Conservation (phyloP, 345 rosid species). For the Pelargonium nanum region DNA sequence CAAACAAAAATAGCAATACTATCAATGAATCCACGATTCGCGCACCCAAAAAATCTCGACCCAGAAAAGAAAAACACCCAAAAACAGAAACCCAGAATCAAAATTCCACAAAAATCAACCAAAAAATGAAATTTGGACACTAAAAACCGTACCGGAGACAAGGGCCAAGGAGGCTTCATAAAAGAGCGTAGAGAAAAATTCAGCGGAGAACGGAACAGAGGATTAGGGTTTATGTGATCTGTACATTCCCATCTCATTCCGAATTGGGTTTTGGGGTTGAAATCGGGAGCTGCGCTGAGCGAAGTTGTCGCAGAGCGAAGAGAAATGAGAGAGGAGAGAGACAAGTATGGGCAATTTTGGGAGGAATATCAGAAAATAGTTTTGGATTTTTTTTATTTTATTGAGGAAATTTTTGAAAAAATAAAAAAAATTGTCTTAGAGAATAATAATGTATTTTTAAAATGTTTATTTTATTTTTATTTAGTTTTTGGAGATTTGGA, state of each 20-base stretch:
- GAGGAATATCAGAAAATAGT: background rate
- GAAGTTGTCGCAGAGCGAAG: too few relatives aligned
- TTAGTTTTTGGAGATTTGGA: constrained; percentile 13
- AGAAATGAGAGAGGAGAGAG: background rate
- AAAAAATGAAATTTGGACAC: constrained; percentile 12
- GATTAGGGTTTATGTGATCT: constrained; percentile 14
- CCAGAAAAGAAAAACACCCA: background rate
- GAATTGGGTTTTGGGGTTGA: constrained; percentile 7
- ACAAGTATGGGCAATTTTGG: background rate
- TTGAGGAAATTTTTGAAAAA: too few relatives aligned
- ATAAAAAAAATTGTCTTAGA: too few relatives aligned
- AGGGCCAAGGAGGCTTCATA: constrained; percentile 56
- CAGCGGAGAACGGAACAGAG: constrained; percentile 9
- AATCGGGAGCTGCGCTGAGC: background rate
- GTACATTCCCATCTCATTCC: constrained; percentile 6
- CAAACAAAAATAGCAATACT: constrained; percentile 10
- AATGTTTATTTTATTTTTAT: background rate
- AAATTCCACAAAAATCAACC: background rate
- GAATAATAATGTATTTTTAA: background rate
- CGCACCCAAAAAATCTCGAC: background rate
- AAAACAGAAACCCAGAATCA: background rate
- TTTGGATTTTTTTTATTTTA: too few relatives aligned
- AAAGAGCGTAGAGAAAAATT: constrained; percentile 19
- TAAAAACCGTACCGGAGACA: background rate
- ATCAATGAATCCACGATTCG: background rate